Evolutionary conservation across 2,329 filamentous ascomycete species (phyloP).

Genomic region (Phialophora tarda): DNA sequence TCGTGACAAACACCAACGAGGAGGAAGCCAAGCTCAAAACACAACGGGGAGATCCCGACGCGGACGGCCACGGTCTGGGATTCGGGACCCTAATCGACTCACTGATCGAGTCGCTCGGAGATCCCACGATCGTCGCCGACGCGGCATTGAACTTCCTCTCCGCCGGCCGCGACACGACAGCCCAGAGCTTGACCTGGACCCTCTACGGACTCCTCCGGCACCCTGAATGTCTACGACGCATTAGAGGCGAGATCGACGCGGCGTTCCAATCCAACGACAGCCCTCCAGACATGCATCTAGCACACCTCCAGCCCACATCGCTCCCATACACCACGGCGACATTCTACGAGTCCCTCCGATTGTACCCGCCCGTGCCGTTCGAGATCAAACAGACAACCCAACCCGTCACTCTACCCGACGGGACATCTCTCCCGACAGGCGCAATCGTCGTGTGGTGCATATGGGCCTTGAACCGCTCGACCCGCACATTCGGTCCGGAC

Average conservation of each 20-base stretch:
- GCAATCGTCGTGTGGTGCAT: slow-evolving; percentile 67
- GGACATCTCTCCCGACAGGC: slow-evolving; percentile 55
- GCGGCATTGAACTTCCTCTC: slow-evolving; percentile 70
- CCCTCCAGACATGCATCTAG: slow-evolving; percentile 36
- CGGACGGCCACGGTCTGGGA: slow-evolving; percentile 21
- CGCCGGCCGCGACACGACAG: slow-evolving; percentile 68
- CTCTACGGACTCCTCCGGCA: slow-evolving; percentile 66
- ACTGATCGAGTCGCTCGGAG: slow-evolving; percentile 62
- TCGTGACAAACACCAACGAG: slow-evolving; percentile 24
- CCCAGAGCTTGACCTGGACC: slow-evolving; percentile 69
- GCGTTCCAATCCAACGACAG: slow-evolving; percentile 19
- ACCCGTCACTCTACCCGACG: slow-evolving; percentile 54
- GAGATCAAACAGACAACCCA: slow-evolving; percentile 66
- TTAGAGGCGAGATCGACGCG: slow-evolving; percentile 34
- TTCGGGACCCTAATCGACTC: slow-evolving; percentile 66
- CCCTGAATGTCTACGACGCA: slow-evolving; percentile 41
- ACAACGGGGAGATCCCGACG: slow-evolving; percentile 14
- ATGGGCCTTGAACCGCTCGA: slow-evolving; percentile 68
- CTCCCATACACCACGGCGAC: slow-evolving; percentile 65
- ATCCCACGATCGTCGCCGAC: slow-evolving; percentile 63
- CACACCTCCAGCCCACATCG: slow-evolving; percentile 48
- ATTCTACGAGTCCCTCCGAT: slow-evolving; percentile 65
- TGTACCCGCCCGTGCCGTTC: slow-evolving; percentile 69
- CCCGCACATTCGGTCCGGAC: slow-evolving; percentile 61
- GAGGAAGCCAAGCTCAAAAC: slow-evolving; percentile 10